phyloP scores from a whole-genome alignment of 2,329 filamentous ascomycete species.

The Claviceps digitariae region DNA sequence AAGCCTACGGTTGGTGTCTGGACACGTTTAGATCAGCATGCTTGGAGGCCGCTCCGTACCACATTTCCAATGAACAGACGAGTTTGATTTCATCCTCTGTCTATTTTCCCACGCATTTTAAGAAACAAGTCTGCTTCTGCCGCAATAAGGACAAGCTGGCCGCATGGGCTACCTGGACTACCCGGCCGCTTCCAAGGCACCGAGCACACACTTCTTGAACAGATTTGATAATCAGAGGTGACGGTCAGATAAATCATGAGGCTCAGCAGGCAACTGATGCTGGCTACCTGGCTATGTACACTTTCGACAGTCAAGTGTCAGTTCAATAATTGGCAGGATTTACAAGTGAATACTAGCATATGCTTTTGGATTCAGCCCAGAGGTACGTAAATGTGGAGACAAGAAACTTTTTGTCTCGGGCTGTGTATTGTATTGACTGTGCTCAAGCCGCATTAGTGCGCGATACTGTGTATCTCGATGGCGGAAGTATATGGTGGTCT shows the following conservation, averaged over 20 bases:
- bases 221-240: neutral
- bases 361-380: constrained; percentile 41
- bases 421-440: neutral
- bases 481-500: constrained; percentile 42
- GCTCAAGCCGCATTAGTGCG: constrained; percentile 39
- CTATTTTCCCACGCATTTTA: neutral
- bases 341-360: constrained; percentile 44
- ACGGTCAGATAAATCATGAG: constrained; percentile 8
- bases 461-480: constrained; percentile 53
- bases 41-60: neutral
- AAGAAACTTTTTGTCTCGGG: neutral
- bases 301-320: constrained; percentile 21
- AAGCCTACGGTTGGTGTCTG: neutral
- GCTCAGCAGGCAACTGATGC: constrained; percentile 5
- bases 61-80: neutral
- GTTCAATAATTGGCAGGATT: constrained; percentile 30
- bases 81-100: neutral
- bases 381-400: constrained; percentile 16
- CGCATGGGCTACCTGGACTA: neutral
- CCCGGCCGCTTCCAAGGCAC: neutral
- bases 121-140: neutral
- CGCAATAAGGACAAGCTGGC: neutral
- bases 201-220: neutral
- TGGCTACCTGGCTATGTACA: constrained; percentile 9
- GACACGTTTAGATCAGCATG: neutral